Evolutionary conservation across 345 rosid species (phyloP).

Genomic region (Physaria fendleri): DNA sequence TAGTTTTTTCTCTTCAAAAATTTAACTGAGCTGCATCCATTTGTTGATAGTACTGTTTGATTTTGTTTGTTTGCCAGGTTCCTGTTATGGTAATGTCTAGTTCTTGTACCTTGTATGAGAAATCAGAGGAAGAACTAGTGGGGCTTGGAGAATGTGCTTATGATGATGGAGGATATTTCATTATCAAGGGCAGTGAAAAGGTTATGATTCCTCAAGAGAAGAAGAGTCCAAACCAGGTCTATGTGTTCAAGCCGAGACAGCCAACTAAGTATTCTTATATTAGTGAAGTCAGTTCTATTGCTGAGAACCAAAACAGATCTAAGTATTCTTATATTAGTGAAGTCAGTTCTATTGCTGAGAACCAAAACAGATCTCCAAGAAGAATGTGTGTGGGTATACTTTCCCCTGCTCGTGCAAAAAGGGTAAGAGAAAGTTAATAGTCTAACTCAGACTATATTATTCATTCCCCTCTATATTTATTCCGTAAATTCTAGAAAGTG

Average conservation of each 20-base stretch:
- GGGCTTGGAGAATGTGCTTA: conserved; percentile 99
- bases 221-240: conserved; percentile 98
- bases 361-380: conserved; percentile 93
- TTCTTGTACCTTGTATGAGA: conserved; percentile 78
- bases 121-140: conserved; percentile 93
- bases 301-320: conserved; percentile 89
- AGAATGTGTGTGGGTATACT: conserved; percentile 99
- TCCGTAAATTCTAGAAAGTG: neutral
- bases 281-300: conserved; percentile 96
- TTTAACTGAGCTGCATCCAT: conserved; percentile 1
- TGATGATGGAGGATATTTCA: conserved; percentile 98
- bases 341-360: conserved; percentile 97
- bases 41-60: neutral
- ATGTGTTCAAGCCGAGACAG: conserved; percentile 94
- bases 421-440: conserved; percentile 45
- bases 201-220: conserved; percentile 98
- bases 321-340: conserved; percentile 82
- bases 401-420: conserved; percentile 92
- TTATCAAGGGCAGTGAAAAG: conserved; percentile 97
- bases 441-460: neutral
- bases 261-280: conserved; percentile 91
- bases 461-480: neutral
- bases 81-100: conserved; percentile 97
- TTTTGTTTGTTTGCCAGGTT: conserved; percentile 44
- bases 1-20: neutral